These are phyloP conservation scores for Mucor ambiguus DNA, from an alignment of 371 early-diverging fungal species.

Conservation along the genomic window DNA sequence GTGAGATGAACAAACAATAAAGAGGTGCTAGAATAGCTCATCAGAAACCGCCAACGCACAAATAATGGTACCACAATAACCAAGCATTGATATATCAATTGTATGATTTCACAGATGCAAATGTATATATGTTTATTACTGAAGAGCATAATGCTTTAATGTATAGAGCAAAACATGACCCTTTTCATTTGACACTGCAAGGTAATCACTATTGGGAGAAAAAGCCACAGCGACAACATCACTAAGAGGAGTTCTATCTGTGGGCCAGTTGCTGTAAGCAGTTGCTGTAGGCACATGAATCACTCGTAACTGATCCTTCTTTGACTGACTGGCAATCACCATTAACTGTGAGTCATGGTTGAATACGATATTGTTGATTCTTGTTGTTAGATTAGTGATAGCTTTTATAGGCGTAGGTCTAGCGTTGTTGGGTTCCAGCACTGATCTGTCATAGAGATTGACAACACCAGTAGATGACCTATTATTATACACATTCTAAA, in stretches of 20 bases:
- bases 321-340: constrained; percentile 69
- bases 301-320: constrained; percentile 78
- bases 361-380: constrained; percentile 71
- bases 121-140: constrained; percentile 11
- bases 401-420: constrained; percentile 76
- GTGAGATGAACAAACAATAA: no score
- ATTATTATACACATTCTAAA: not conserved
- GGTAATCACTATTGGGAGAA: constrained; percentile 86
- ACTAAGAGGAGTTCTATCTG: constrained; percentile 75
- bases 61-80: no score
- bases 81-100: no score
- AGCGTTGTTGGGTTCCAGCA: constrained; percentile 34
- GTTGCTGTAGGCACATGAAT: constrained; percentile 77
- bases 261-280: constrained; percentile 94
- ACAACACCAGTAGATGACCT: constrained; percentile 84
- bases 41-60: no score
- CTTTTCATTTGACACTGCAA: constrained; percentile 87
- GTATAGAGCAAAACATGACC: constrained; percentile 87
- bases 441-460: constrained; percentile 77
- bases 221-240: constrained; percentile 77
- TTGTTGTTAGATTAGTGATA: constrained; percentile 83
- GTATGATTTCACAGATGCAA: not conserved
- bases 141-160: constrained; percentile 66
- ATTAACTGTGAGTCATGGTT: constrained; percentile 85
- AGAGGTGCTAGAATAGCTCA: no score